Evolutionary conservation across 192 early-diverging fungal species (phyloP), one percentile per base, ranked within the genome.

Genomic region (Lobosporangium transversale): DNA sequence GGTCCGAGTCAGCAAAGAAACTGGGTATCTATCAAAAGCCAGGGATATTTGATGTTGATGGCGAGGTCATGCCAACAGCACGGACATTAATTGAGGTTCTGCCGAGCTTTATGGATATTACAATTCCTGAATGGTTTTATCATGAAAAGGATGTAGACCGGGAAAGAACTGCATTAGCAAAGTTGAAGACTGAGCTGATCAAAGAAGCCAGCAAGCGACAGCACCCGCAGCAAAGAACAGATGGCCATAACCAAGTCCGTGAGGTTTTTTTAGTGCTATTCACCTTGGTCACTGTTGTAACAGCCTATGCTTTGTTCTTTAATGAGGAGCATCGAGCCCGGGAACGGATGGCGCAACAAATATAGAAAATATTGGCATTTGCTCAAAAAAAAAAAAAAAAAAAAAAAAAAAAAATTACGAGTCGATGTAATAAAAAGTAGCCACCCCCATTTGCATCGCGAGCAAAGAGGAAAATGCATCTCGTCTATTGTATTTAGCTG

Each of bases 21-120:
- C 51, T 31, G 11, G 17, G 20, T 24, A 45, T 76, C 20, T 51
- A 76, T 33, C 47, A 37, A 23, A 40, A 37, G 0, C 73, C 73
- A 17, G 73, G 73, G 0, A 14, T 67, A 14, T 76, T 76, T 51
- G 73, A 76, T 45, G 59, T 76, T 1, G 73, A 76, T 36, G 73
- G 73, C 9, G 73, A 76, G n/a, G 53, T 57, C 0, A 76, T 76
- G 64, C 73, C 73, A 0, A 76, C 73, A 8, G 50, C 65, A 14
- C 21, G 73, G 45, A 76, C 73, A 0, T 29, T 76, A 53, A 67
- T 76, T 18, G 73, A 76, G 37, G 45, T 76, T 52, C 53, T 62
- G 5, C 73, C 64, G 0, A 62, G 59, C 17, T 67, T 76, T 33
- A 61, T 76, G 64, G 47, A 67, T 8, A 24, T 76, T 7, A 40